Base-by-base conservation (phyloP, 306 rosid species). In the Inga oerstediana region DNA sequence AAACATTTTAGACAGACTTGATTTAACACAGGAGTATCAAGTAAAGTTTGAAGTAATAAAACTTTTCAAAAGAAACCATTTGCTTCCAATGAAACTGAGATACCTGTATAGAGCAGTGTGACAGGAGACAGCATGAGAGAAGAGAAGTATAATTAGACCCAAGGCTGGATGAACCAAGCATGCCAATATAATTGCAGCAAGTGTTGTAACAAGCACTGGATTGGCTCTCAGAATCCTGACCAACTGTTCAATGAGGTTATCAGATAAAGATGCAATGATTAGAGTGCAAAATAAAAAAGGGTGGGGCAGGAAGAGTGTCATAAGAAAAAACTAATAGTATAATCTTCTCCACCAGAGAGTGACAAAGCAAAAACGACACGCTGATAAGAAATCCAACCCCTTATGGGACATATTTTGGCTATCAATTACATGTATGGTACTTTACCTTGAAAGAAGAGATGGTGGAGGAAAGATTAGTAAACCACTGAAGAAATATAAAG, bases 61-160 rank as follows among this genome's bases (percentile, higher is more conserved):
- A 35, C 43, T 39, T 27, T 75, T n/a, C 67, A n/a, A 75, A 75
- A 11, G 49, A 37, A 75, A 35, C 20, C 49, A 11, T 35, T 52
- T 51, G 5, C 65, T 75, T 56, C 74, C 41, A 76, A 51, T 79
- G 41, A 59, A 73, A 88, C 74, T 78, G 70, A 78, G 67, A 75
- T 91, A 96, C 99, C 99, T 92, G 91, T 93, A 89, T 77, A 96
- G 91, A 67, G 97, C 97, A 69, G 68, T 90, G 88, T 96, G 99
- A 80, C 99, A 96, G 90, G 91, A 79, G 81, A 91, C 74, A 89
- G 97, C 92, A 86, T 96, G 95, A 81, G 89, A 88, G 27, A 73
- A 58, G 74, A 96, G 90, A 46, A 92, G 89, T 85, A 92, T 54
- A 52, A 91, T 87, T 79, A 96, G 92, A 74, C 98, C 98, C 64